These are phyloP conservation scores for Verticillium zaregamsianum DNA, from an alignment of 2,329 filamentous ascomycete species.

Conservation along the genomic window DNA sequence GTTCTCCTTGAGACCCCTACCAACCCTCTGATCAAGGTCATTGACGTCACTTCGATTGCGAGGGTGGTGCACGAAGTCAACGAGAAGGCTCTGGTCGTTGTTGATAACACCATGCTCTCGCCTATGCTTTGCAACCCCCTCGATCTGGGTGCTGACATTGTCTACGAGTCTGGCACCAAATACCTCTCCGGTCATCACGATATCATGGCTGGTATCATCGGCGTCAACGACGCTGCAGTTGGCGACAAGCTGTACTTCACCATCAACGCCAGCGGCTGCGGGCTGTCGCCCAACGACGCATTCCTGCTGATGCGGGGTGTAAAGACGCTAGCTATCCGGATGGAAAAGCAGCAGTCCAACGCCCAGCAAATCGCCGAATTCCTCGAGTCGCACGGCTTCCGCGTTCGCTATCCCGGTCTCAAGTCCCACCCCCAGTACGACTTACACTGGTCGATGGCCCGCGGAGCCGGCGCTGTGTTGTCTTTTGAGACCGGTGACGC, in stretches of 20 bases:
- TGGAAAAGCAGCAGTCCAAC: conserved; percentile 97
- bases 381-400: conserved; percentile 86
- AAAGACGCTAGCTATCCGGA: conserved; percentile 94
- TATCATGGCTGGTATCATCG: conserved; percentile 96
- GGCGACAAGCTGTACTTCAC: conserved; percentile 93
- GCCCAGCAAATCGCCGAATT: conserved; percentile 89
- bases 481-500: conserved; percentile 94
- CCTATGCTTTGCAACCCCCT: conserved; percentile 91
- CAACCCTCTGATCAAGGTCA: conserved; percentile 97
- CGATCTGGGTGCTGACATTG: conserved; percentile 89
- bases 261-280: conserved; percentile 94
- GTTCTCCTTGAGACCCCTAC: conserved; percentile 94
- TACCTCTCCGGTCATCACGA: conserved; percentile 98
- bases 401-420: conserved; percentile 89
- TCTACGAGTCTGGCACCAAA: conserved; percentile 97
- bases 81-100: conserved; percentile 74
- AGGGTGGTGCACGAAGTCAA: conserved; percentile 72
- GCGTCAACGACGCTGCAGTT: conserved; percentile 75
- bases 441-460: conserved; percentile 91
- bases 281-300: conserved; percentile 89
- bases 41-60: conserved; percentile 82
- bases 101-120: conserved; percentile 99
- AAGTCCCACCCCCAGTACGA: conserved; percentile 96
- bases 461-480: conserved; percentile 88
- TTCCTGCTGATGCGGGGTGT: conserved; percentile 93